These are phyloP conservation scores for Odontarrhena argentea DNA, from an alignment of 345 rosid species.

Conservation along the genomic window DNA sequence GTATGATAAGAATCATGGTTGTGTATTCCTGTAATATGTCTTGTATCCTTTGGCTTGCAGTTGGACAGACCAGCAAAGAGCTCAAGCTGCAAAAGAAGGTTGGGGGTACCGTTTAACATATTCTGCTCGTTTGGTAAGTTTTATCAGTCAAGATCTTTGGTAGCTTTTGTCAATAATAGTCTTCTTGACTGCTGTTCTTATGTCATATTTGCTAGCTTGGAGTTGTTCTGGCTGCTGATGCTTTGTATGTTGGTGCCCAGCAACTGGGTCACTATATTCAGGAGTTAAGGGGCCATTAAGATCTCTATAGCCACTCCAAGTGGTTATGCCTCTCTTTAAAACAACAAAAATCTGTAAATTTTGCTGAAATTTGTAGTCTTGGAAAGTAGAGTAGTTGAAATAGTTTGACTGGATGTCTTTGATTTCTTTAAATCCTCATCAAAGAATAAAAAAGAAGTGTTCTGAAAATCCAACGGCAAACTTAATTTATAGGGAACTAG, in stretches of 20 bases:
- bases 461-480: neutral
- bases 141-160: neutral
- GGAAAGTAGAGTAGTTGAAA: constrained; percentile 32
- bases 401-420: neutral
- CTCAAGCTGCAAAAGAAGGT: constrained; percentile 88
- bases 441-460: too few species aligned
- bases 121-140: constrained; percentile 77
- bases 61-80: constrained; percentile 97
- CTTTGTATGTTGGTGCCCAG: constrained; percentile 74
- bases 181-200: constrained; percentile 12
- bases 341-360: constrained; percentile 24
- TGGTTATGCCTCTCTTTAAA: constrained; percentile 1
- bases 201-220: constrained; percentile 55
- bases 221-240: constrained; percentile 71
- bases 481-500: neutral
- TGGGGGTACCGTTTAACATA: constrained; percentile 79
- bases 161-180: constrained; percentile 6
- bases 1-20: neutral
- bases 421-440: neutral
- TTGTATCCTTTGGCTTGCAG: constrained; percentile 42
- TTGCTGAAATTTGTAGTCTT: constrained; percentile 34
- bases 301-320: constrained; percentile 21
- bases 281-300: constrained; percentile 67
- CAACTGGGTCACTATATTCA: constrained; percentile 71
- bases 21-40: neutral